These are phyloP conservation scores for Talaromyces stipitatus DNA, from an alignment of 495 filamentous ascomycete species.

Conservation along the genomic window DNA sequence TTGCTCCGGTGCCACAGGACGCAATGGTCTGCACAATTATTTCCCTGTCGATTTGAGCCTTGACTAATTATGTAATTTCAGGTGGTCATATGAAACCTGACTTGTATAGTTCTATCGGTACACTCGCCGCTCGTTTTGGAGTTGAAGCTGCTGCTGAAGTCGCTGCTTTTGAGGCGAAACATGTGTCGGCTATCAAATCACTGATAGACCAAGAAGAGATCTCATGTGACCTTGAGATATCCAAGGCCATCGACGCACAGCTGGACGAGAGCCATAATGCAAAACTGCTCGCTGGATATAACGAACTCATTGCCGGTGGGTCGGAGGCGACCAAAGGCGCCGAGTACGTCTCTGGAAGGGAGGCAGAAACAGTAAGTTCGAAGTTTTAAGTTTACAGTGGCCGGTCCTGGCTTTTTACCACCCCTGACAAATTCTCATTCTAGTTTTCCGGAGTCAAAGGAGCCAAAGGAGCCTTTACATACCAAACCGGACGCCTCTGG, in stretches of 20 bases:
- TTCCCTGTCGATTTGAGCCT: too few species aligned
- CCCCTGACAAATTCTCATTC: too few species aligned
- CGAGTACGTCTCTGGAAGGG: too few species aligned
- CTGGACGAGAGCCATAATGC: slow-evolving; percentile 9
- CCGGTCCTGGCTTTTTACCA: too few species aligned
- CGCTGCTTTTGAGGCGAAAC: slow-evolving; percentile 22
- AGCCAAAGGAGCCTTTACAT: slow-evolving; percentile 15
- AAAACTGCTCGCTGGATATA: too few species aligned
- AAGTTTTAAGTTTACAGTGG: slow-evolving; percentile 14
- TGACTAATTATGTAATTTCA: too few species aligned
- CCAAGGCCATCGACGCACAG: slow-evolving; percentile 22
- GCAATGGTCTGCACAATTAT: too few species aligned
- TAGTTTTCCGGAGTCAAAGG: slow-evolving; percentile 31
- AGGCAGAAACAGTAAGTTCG: too few species aligned
- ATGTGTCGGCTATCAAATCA: slow-evolving; percentile 18
- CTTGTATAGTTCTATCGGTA: slow-evolving; percentile 20
- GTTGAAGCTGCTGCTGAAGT: slow-evolving; percentile 26
- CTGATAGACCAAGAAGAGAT: slow-evolving; percentile 23
- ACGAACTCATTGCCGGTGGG: too few species aligned
- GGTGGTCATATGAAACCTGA: slow-evolving; percentile 32
- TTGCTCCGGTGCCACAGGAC: slow-evolving; percentile 74
- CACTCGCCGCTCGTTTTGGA: slow-evolving; percentile 18
- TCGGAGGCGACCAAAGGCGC: too few species aligned
- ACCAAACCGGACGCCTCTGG: slow-evolving; percentile 39
- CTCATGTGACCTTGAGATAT: slow-evolving; percentile 26